Base-by-base conservation (phyloP, 2,329 filamentous ascomycete species). In the Mariannaea sp. region DNA sequence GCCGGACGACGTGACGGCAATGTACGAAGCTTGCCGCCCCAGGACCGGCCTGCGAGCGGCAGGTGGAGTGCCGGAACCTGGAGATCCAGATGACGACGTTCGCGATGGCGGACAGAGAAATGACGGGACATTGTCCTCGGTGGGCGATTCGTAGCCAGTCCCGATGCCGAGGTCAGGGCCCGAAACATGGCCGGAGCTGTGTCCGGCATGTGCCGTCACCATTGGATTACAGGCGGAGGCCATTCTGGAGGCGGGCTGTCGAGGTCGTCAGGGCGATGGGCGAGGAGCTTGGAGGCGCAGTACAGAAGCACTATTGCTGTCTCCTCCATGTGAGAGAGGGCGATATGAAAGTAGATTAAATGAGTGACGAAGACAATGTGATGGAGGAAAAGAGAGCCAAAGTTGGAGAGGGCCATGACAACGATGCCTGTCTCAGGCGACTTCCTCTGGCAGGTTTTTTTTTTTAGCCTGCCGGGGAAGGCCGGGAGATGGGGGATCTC, bases 331-430 rank as follows among this genome's bases (percentile, higher is more conserved):
- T 77, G 72, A 14, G 77, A 71, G 53, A 82, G 72, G 51, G 77
- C 78, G 56, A 79, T 75, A 64, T 75, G 75, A 63, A 82, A 77
- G 66, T 81, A 80, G 56, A 80, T 73, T 49, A 82, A 70, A 45
- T 79, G 80, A 33, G 77, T 79, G 58, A 82, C 70, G 64, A 82
- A 82, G 62, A 81, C 77, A 47, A 81, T 70, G 58, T 80, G 72
- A 59, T 80, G 73, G 44, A 82, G 70, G 57, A 81, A 66, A 27
- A 80, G 70, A n/a, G 79, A 76, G 42, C 79, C 79, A 20, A 82
- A 65, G 69, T 81, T 77, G 62, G 73, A 72, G 53, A 82, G 70
- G 65, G 80, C 75, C 80, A 82, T 82, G 56, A 43, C 29, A 36
- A 22, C 42, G 45, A 44, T 38, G 30, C 26, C 35, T 12, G 36